phyloP scores from a whole-genome alignment of 108 stramenopile genomes.

The Cyclotella atomus region DNA sequence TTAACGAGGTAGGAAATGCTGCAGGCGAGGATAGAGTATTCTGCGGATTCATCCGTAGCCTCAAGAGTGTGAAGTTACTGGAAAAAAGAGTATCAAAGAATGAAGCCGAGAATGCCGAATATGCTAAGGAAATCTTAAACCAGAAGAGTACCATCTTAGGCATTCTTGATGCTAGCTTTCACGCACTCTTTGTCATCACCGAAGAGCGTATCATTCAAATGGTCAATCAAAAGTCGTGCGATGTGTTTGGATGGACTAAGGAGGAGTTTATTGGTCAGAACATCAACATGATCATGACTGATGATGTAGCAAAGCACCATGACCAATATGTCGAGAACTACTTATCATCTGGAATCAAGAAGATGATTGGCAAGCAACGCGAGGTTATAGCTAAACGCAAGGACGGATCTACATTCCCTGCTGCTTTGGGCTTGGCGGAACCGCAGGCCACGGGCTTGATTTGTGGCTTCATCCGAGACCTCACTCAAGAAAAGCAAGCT shows the following conservation, averaged over 20 bases:
- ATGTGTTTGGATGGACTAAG: conserved; percentile 12
- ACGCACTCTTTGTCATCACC: conserved; percentile 11
- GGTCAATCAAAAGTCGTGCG: conserved; percentile 21
- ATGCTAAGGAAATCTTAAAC: conserved; percentile 8
- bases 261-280: conserved; percentile 3
- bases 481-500: conserved; percentile 7
- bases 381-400: conserved; percentile 38
- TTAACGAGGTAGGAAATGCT: neutral
- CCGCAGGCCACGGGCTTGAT: conserved; percentile 15
- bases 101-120: neutral
- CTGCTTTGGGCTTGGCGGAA: conserved; percentile 12
- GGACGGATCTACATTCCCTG: conserved; percentile 38
- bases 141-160: conserved; percentile 14
- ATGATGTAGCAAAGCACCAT: conserved; percentile 33
- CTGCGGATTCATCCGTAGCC: neutral
- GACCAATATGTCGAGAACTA: conserved; percentile 37
- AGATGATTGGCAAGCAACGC: conserved; percentile 40
- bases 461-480: conserved; percentile 34
- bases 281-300: conserved; percentile 19
- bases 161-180: conserved; percentile 15
- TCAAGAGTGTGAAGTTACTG: neutral
- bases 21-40: neutral
- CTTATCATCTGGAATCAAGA: conserved; percentile 33
- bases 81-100: neutral
- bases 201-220: conserved; percentile 15